These are phyloP conservation scores for Penicillium fuscoglaucum DNA, from an alignment of 2,329 filamentous ascomycete genomes.

Conservation along the genomic window DNA sequence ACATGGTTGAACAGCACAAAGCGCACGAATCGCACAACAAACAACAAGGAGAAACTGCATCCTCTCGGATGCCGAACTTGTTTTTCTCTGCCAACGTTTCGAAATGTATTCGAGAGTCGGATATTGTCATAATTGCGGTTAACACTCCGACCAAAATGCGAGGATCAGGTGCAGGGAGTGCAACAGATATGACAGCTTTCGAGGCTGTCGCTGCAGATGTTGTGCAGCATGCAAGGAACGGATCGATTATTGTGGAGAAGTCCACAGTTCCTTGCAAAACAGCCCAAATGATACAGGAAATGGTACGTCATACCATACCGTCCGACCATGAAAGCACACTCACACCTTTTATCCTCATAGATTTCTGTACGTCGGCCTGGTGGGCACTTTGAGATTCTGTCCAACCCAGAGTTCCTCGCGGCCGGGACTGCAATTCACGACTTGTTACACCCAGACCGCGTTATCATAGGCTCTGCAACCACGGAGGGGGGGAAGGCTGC, in stretches of 20 bases:
- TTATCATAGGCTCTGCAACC: constrained; percentile 69
- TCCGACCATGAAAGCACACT: background rate
- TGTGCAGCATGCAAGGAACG: constrained; percentile 63
- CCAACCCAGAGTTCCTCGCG: constrained; percentile 78
- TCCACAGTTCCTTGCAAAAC: constrained; percentile 76
- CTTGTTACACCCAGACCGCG: constrained; percentile 68
- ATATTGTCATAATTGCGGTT: constrained; percentile 72
- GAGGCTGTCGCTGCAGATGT: constrained; percentile 69
- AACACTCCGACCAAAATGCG: constrained; percentile 75
- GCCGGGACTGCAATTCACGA: constrained; percentile 74
- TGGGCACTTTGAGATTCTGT: constrained; percentile 71
- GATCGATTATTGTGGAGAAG: constrained; percentile 78
- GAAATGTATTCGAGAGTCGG: constrained; percentile 63
- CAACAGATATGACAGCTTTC: constrained; percentile 70
- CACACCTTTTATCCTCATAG: constrained; percentile 6
- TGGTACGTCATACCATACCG: constrained; percentile 50
- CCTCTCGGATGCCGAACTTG: constrained; percentile 56
- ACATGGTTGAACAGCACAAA: background rate
- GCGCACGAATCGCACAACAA: background rate
- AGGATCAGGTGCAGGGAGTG: constrained; percentile 67
- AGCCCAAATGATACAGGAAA: constrained; percentile 67
- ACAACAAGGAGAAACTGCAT: background rate
- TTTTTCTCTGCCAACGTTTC: constrained; percentile 70
- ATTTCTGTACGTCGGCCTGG: constrained; percentile 52
- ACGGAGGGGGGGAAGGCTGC: constrained; percentile 62